A percentile compares a stretch with the other conserved stretches of the same genome.
These are phyloP conservation scores for Pyrus communis DNA, from an alignment of 306 rosid species.

Conservation along the genomic window DNA sequence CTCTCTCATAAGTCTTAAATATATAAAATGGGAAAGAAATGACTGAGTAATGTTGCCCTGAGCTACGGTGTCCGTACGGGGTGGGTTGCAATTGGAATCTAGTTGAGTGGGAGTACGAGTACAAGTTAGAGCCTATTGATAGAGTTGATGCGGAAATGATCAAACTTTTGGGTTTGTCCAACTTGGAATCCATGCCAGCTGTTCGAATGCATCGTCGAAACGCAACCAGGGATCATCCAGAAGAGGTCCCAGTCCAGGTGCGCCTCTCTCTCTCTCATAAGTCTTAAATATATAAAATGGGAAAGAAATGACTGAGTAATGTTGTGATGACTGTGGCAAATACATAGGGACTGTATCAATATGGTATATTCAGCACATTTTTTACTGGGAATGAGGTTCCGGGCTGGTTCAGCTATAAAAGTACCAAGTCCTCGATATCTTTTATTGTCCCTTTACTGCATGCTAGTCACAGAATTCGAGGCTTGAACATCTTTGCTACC, in stretches of 20 bases:
- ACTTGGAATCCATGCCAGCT: background rate
- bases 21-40: background rate
- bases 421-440: background rate
- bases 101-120: background rate
- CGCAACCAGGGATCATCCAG: no score
- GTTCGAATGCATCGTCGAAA: background rate
- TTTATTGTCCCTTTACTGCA: background rate
- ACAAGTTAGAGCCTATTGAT: background rate
- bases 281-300: background rate
- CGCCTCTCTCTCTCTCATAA: no score
- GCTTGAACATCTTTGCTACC: background rate
- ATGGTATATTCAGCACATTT: background rate
- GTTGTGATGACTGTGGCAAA: no score
- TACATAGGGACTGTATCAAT: background rate
- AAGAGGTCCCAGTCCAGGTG: background rate
- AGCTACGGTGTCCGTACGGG: no score
- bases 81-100: rapidly evolving
- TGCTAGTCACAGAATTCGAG: background rate
- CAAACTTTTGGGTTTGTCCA: background rate
- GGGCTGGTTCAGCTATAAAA: background rate
- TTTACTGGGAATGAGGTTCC: background rate
- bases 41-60: no score
- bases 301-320: background rate
- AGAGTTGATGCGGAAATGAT: background rate
- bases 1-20: no score